Percentiles rank a stretch among this genome's conserved stretches.
Evolutionary conservation across 768 basidiomycete genomes (phyloP).

Genomic region (Glaciozyma martinii): DNA sequence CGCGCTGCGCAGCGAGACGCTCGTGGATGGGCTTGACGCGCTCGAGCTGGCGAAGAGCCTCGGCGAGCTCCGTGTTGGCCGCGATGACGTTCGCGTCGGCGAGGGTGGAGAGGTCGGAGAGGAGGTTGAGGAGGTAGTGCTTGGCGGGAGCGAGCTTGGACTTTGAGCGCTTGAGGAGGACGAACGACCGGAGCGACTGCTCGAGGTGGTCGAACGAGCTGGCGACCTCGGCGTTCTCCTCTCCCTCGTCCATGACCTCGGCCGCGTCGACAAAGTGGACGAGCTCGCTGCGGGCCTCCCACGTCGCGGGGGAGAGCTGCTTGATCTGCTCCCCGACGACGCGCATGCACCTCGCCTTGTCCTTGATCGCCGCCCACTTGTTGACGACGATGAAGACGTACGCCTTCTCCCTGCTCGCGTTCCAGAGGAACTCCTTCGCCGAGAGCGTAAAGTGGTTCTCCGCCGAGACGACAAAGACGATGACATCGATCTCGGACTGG

Average conservation of each 20-base stretch:
- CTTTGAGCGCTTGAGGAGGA: conserved; percentile 88
- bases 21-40: conserved; percentile 71
- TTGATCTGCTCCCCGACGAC: conserved; percentile 88
- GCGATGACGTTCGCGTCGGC: conserved; percentile 75
- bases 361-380: conserved; percentile 88
- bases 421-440: conserved; percentile 84
- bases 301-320: conserved; percentile 81
- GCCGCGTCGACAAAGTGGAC: conserved; percentile 98
- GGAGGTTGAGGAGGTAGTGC: conserved; percentile 82
- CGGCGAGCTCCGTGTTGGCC: conserved; percentile 66
- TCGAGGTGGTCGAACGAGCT: conserved; percentile 75
- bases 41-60: conserved; percentile 61
- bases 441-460: conserved; percentile 98
- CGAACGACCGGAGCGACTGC: conserved; percentile 80
- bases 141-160: conserved; percentile 90
- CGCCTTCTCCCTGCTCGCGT: conserved; percentile 91
- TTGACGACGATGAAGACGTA: conserved; percentile 98
- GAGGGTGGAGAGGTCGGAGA: conserved; percentile 80
- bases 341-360: conserved; percentile 85
- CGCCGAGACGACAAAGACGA: conserved; percentile 94
- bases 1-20: conserved; percentile 67
- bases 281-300: conserved; percentile 79
- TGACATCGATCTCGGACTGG: conserved; percentile 95
- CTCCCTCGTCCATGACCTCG: conserved; percentile 38
- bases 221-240: conserved; percentile 43